These are phyloP conservation scores for Pachysandra terminalis DNA, from an alignment of 164 flowering plant species.

Conservation along the genomic window DNA sequence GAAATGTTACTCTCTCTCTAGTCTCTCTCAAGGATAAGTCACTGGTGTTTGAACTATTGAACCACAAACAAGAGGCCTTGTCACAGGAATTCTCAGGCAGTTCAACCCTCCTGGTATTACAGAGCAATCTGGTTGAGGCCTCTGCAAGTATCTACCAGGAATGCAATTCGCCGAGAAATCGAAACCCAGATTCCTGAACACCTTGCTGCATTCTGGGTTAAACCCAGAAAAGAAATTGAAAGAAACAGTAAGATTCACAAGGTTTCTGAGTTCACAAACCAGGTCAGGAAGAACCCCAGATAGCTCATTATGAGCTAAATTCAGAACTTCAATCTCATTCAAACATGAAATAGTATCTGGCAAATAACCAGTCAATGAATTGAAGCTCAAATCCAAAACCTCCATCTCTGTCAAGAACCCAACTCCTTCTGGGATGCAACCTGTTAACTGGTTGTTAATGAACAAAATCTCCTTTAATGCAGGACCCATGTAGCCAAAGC, in stretches of 20 bases:
- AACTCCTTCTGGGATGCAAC: slow-evolving; percentile 85
- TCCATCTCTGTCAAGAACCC: slow-evolving; percentile 64
- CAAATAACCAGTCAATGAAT: slow-evolving; percentile 73
- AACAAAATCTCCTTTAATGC: slow-evolving; percentile 71
- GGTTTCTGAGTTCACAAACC: slow-evolving; percentile 58
- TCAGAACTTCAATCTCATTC: slow-evolving; percentile 60
- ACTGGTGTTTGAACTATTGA: slow-evolving; percentile 8
- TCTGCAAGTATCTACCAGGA: slow-evolving; percentile 67
- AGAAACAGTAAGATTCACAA: slow-evolving; percentile 63
- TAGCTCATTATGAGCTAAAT: slow-evolving; percentile 69
- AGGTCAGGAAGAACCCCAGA: slow-evolving; percentile 70
- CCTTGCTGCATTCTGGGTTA: slow-evolving; percentile 49
- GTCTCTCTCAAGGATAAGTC: too few species aligned
- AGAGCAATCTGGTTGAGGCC: slow-evolving; percentile 67
- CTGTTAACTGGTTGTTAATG: slow-evolving; percentile 74
- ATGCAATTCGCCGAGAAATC: slow-evolving; percentile 77
- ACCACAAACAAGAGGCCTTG: slow-evolving; percentile 49
- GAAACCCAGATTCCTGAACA: slow-evolving; percentile 55
- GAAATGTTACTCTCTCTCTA: too few species aligned
- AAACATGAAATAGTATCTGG: slow-evolving; percentile 81
- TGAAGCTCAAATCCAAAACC: slow-evolving; percentile 79
- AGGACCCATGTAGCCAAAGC: slow-evolving; percentile 63
- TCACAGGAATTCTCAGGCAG: slow-evolving; percentile 62
- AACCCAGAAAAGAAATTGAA: slow-evolving; percentile 91
- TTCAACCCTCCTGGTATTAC: slow-evolving; percentile 43